phyloP scores from a whole-genome alignment of 495 filamentous ascomycete genomes.

The Podospora pseudopauciseta region DNA sequence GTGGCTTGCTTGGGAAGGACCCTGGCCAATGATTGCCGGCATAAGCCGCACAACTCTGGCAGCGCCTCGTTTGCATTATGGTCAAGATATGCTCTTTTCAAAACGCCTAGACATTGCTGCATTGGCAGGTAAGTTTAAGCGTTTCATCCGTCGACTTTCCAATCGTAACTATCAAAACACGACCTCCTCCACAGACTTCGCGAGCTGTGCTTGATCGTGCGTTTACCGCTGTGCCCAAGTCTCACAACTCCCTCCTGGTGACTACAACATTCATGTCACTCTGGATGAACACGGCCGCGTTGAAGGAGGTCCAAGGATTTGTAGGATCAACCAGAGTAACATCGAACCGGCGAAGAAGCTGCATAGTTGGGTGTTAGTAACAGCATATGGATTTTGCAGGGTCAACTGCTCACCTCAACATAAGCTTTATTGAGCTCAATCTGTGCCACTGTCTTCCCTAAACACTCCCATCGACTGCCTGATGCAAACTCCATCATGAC shows the following conservation, averaged over 20 bases:
- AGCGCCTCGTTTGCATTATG: too few relatives aligned
- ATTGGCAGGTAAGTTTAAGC: too few relatives aligned
- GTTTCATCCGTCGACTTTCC: too few relatives aligned
- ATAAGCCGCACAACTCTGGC: too few relatives aligned
- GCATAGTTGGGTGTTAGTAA: not conserved
- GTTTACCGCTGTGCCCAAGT: too few relatives aligned
- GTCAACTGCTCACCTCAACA: constrained; percentile 39
- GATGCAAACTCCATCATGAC: constrained; percentile 26
- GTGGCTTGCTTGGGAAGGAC: too few relatives aligned
- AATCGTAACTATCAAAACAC: too few relatives aligned
- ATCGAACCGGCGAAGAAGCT: constrained; percentile 16
- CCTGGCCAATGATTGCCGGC: too few relatives aligned
- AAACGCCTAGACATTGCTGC: too few relatives aligned
- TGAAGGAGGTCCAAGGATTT: constrained; percentile 14
- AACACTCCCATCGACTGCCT: constrained; percentile 32
- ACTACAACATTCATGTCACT: not conserved
- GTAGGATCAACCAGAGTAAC: constrained; percentile 11
- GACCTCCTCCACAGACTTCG: too few relatives aligned
- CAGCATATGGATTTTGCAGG: not conserved
- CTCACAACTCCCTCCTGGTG: not conserved
- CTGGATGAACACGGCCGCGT: constrained; percentile 15
- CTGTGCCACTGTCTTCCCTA: constrained; percentile 36
- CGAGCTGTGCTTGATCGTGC: too few relatives aligned
- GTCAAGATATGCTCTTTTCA: too few relatives aligned
- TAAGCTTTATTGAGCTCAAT: constrained; percentile 49